Evolutionary conservation across 495 filamentous ascomycete genomes (phyloP), one percentile per base, ranked within the genome.

Genomic region (Astrothelium macrocarpum): DNA sequence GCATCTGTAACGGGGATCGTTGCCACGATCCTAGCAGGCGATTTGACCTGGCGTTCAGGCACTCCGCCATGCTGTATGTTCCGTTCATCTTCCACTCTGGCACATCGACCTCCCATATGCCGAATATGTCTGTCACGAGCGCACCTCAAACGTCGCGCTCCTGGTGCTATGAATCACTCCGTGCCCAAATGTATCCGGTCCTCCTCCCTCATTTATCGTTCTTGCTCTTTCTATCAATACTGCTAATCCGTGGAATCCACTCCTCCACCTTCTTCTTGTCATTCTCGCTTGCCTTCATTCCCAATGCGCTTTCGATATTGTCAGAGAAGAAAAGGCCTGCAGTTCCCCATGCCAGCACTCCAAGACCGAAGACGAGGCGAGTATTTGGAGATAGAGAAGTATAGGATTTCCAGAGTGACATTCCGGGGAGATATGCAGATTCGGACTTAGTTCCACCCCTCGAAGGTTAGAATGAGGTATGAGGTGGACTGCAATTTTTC

Each of bases 341-440:
- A n/a, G 72, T 73, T 0, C 84, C 84, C 77, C 85, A 90, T 32
- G 79, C 81, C 71, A 90, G 84, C 42, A 87, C 72, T 66, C 85
- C 85, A 61, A 83, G 63, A 60, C 88, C 87, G 71, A 90, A 77
- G 31, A 85, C 69, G 60, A 86, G 75, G 53, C 86, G 82, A 5
- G 86, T 85, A 67, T 81, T 81, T 2, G 85, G 82, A 32, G 79
- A 66, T 59, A 90, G 82, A 63, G 72, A 75, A 66, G 76, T 79
- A 75, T 89, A 90, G 68, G 78, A 82, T 58, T 69, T 75, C 43
- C 61, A 36, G 56, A 20, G 29, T 14, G 49, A 56, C 49, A 56
- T 56, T 28, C 9, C 11, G 18, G 9, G 18, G 3, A 18, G n/a
- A 20, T 3, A 18, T 3, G 18, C 43, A 18, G 11, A 18, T 49